Base-by-base conservation (phyloP, 768 basidiomycete genomes). In the Xerocomellus dryophilus region DNA sequence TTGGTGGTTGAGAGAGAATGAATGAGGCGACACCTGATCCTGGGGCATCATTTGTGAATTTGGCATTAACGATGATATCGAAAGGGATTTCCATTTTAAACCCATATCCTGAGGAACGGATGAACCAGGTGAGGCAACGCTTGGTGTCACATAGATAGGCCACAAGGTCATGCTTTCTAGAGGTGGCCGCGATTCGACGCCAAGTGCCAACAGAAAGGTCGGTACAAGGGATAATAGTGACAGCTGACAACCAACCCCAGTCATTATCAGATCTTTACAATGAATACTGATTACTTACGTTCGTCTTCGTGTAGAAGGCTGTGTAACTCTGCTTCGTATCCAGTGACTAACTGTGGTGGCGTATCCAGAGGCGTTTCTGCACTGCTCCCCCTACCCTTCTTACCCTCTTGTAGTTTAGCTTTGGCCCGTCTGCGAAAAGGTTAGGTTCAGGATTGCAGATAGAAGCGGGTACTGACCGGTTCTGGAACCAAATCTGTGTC, bases 401-500 rank as follows among this genome's bases (percentile, higher is more conserved):
- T 88, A 12, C 78, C 80, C 41, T 85, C 83, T 52, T 80, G 81
- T 11, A 86, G 71, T 64, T 90, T 92, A 3, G 88, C 88, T 67
- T 93, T 93, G 36, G 90, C 90, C 3, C 90, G 86, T 54, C 90
- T 91, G 57, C 34, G 5, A 43, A 47, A 32, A 21, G 9, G 29
- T 53, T 29, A 50, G 48, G 43, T 12, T 14, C 17, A 47, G 36
- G 21, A 36, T 20, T 21, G 21, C 7, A 8, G 2, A 40, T 12
- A 48, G 11, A 46, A 39, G 9, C 31, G 31, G 7, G 32, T 5
- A 58, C 60, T 7, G 25, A 61, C 90, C 90, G 77, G 66, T 93
- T 92, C 67, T 93, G 90, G 62, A 91, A 93, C 90, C 90, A 92
- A 43, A 93, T 87, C 70, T 92, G 90, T 0, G 88, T 90, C 74